These are phyloP conservation scores for Ramichloridium luteum DNA, from an alignment of 2,329 filamentous ascomycete species.

Conservation along the genomic window DNA sequence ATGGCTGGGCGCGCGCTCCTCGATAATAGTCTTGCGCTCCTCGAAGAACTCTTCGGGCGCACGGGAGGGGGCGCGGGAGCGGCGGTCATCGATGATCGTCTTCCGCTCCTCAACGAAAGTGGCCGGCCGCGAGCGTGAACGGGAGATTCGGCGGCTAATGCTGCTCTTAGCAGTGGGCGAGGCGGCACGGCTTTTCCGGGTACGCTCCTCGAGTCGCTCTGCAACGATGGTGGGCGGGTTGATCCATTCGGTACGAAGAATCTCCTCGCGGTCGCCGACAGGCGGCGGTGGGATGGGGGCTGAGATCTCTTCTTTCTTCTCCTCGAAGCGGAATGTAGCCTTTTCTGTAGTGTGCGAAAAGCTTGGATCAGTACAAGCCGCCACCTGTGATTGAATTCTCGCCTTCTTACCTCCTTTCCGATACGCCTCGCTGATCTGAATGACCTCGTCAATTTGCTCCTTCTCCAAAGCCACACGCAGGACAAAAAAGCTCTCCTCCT, in stretches of 20 bases:
- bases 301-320: constrained; percentile 14
- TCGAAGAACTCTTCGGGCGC: constrained; percentile 7
- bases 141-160: constrained; percentile 16
- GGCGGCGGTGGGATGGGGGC: constrained; percentile 14
- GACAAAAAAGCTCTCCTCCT: constrained; percentile 75
- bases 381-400: no score
- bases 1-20: constrained; percentile 17
- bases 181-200: constrained; percentile 13
- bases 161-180: constrained; percentile 18
- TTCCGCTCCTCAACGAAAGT: constrained; percentile 19
- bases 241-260: constrained; percentile 27
- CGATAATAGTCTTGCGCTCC: constrained; percentile 18
- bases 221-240: constrained; percentile 26
- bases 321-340: constrained; percentile 25
- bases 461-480: constrained; percentile 77
- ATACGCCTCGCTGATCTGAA: constrained; percentile 70
- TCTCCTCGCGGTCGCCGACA: constrained; percentile 22
- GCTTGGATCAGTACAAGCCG: no score
- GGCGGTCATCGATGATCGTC: constrained; percentile 20
- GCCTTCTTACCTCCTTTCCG: constrained; percentile 35
- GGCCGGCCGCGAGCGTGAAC: constrained; percentile 13
- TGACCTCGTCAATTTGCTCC: constrained; percentile 81
- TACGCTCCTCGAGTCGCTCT: constrained; percentile 9
- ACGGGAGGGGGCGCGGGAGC: constrained; percentile 12
- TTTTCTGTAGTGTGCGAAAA: constrained; percentile 22